These are phyloP conservation scores for Annulohypoxylon moriforme DNA, from an alignment of 495 filamentous ascomycete species.

Conservation along the genomic window DNA sequence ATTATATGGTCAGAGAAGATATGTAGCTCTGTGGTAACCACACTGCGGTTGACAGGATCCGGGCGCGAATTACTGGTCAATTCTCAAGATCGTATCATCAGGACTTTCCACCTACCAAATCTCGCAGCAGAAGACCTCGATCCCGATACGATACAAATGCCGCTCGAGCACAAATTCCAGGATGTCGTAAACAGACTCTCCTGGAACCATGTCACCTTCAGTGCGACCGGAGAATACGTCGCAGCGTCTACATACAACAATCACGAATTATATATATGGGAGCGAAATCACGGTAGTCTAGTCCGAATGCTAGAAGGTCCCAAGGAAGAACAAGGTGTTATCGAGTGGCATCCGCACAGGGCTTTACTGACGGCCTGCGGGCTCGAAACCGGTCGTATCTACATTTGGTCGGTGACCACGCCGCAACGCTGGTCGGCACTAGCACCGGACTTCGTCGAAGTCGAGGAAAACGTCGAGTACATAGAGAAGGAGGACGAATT, in stretches of 20 bases:
- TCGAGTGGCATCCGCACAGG: conserved; percentile 96
- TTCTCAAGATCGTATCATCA: conserved; percentile 89
- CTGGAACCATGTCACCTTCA: conserved; percentile 97
- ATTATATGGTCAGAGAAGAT: conserved; percentile 89
- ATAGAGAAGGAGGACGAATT: conserved; percentile 96
- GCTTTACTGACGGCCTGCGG: conserved; percentile 90
- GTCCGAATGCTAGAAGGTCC: conserved; percentile 96
- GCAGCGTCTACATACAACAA: conserved; percentile 96
- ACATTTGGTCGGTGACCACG: conserved; percentile 91
- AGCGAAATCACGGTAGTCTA: conserved; percentile 89
- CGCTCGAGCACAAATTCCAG: conserved; percentile 97
- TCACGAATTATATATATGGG: conserved; percentile 98
- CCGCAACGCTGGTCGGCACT: conserved; percentile 97
- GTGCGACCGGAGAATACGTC: conserved; percentile 90
- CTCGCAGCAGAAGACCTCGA: conserved; percentile 66
- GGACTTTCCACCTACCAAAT: conserved; percentile 77
- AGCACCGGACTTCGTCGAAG: conserved; percentile 95
- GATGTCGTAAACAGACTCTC: conserved; percentile 93
- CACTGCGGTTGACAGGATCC: conserved; percentile 82
- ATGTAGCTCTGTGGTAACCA: conserved; percentile 88
- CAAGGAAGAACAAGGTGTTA: conserved; percentile 91
- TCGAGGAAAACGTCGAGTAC: conserved; percentile 98
- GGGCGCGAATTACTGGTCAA: conserved; percentile 90
- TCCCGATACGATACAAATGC: conserved; percentile 79
- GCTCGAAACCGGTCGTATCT: conserved; percentile 86